A percentile compares a stretch with the other conserved stretches of the same genome.
phyloP scores from a whole-genome alignment of 1,139 yeast genomes.

The Pichia kudriavzevii region DNA sequence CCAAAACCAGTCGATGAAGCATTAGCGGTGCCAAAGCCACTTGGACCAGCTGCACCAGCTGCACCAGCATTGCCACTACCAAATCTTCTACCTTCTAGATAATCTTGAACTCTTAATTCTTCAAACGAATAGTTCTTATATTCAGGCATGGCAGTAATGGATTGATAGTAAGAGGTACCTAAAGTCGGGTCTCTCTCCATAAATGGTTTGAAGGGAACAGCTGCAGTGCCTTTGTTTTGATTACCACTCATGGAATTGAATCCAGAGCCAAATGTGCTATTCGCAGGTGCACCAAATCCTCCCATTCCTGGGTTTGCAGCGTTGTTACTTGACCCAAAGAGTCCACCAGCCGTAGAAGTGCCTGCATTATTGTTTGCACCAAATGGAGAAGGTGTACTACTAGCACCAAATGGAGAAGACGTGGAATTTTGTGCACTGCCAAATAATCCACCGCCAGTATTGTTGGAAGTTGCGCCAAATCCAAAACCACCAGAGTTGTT shows the following conservation, averaged over 20 bases:
- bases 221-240: constrained; percentile 57
- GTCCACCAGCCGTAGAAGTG: constrained; percentile 5
- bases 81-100: constrained; percentile 62
- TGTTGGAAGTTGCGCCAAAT: constrained; percentile 27
- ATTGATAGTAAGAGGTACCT: constrained; percentile 56
- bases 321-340: constrained; percentile 11
- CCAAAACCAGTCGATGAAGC: constrained; percentile 8
- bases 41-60: constrained; percentile 7
- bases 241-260: constrained; percentile 21
- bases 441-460: constrained; percentile 13
- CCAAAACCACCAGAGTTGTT: constrained; percentile 21
- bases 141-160: constrained; percentile 84
- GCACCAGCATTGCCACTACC: constrained; percentile 32
- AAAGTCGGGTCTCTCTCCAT: constrained; percentile 68
- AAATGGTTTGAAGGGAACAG: constrained; percentile 56
- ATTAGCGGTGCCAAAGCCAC: constrained; percentile 18
- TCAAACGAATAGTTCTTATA: constrained; percentile 75
- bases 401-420: constrained; percentile 18
- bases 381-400: constrained; percentile 14
- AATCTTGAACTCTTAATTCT: constrained; percentile 85
- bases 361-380: constrained; percentile 21
- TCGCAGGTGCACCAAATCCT: constrained; percentile 13
- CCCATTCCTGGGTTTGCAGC: constrained; percentile 24
- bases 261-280: constrained; percentile 20
- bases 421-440: constrained; percentile 16